Percentiles rank a stretch among this genome's conserved stretches.
phyloP scores from a whole-genome alignment of 2,329 filamentous ascomycete genomes.

The Neopestalotiopsis rosae region DNA sequence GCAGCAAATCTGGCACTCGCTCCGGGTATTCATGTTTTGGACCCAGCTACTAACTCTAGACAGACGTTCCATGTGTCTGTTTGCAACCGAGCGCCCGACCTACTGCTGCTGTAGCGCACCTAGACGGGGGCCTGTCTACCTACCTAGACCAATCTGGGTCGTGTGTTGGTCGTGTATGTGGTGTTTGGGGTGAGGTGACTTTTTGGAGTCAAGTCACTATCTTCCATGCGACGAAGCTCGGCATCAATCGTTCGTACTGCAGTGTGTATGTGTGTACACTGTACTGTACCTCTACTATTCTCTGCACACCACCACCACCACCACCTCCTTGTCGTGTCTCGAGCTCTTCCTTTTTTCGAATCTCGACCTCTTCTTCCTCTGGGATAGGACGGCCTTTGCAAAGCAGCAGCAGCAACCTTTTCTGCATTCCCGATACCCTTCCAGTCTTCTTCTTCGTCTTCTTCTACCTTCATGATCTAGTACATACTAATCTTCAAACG shows the following conservation, averaged over 20 bases:
- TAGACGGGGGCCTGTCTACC: background rate
- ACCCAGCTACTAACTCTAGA: constrained; percentile 1
- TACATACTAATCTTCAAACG: constrained; percentile 3
- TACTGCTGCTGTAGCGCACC: background rate
- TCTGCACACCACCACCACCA: background rate
- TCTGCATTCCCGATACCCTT: constrained; percentile 10
- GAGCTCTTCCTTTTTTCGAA: too few species aligned
- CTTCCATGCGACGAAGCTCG: background rate
- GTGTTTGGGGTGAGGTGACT: background rate
- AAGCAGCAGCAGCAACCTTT: background rate
- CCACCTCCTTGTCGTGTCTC: background rate
- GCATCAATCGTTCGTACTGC: background rate
- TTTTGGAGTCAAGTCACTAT: background rate
- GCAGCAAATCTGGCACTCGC: background rate
- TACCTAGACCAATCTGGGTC: background rate
- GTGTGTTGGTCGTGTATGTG: background rate
- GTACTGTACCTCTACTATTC: too few species aligned
- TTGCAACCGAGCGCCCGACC: background rate
- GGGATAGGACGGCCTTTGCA: background rate
- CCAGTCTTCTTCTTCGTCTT: background rate
- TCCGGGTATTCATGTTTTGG: constrained; percentile 1
- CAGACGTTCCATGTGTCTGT: constrained; percentile 2
- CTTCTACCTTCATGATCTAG: background rate
- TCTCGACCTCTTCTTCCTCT: background rate
- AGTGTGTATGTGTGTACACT: too few species aligned